Evolutionary conservation across 2,329 filamentous ascomycete genomes (phyloP), one percentile per base, ranked within the genome.

Genomic region (Exophiala sp.): DNA sequence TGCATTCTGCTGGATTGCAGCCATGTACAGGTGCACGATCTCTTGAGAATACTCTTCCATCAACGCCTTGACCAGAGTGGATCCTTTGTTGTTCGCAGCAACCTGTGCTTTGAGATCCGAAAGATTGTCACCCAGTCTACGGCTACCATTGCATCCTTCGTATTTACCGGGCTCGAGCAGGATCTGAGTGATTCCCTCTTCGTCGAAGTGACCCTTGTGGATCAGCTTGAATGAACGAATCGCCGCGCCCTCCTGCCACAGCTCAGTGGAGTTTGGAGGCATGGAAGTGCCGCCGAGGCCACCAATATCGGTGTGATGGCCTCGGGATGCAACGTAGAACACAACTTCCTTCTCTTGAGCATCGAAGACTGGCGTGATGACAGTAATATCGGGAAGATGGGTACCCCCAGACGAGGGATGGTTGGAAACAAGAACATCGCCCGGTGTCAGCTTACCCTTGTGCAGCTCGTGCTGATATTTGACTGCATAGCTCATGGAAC

Each of bases 401-500:
- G 86, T 90, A 18, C 86, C 86, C n/a, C 86, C 86, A 60, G 81
- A 88, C 62, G 84, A 83, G 0, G 86, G 86, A 61, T 89, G 86
- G 58, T 91, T 91, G 0, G 84, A 83, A 5, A 88, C 82, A 39
- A 91, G 76, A 0, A 89, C 85, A 64, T 91, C 86, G 18, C 86
- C 86, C 42, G 77, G 80, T 58, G 84, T 82, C 24, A 90, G 70
- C 58, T 82, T 85, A 11, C 58, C 78, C 75, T 14, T 13, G 84
- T 85, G 89, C 29, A 87, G 83, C 59, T 85, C 78, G 3, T 86
- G 83, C 68, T 91, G 86, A 40, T 85, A 85, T 52, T 79, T 76
- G 1, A 91, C 85, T 42, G 86, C 89, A 7, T 86, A 90, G n/a
- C 83, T 86, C 86, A 91, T 89, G 40, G 83, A 88, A 22, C 86